Percentiles rank a stretch among this genome's conserved stretches.
phyloP scores from a whole-genome alignment of 495 filamentous ascomycete genomes.

The Melanomma pulvis-pyrius region DNA sequence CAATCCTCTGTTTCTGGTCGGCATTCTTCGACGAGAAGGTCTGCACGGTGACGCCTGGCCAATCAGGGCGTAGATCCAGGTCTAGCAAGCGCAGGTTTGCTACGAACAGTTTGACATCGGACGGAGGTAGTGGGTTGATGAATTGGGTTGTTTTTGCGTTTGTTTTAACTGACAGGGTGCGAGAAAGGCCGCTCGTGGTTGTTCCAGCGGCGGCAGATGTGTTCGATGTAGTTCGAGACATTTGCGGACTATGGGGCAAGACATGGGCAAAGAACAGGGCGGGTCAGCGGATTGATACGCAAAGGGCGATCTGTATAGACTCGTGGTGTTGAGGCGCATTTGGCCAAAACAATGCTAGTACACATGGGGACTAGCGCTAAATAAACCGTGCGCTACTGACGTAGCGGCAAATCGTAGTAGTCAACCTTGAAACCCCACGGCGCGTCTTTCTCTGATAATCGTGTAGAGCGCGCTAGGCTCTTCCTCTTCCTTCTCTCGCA shows the following conservation, averaged over 20 bases:
- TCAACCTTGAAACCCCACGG: neutral
- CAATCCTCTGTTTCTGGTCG: constrained; percentile 74
- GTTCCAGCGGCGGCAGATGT: constrained; percentile 15
- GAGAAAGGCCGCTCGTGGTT: constrained; percentile 17
- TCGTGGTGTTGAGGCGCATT: constrained; percentile 13
- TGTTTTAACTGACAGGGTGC: constrained; percentile 38
- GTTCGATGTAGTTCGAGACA: constrained; percentile 35
- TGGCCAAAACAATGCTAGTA: constrained; percentile 11
- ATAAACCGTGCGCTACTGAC: neutral
- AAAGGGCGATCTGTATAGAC: neutral
- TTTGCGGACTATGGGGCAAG: neutral
- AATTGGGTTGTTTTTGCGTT: constrained; percentile 6
- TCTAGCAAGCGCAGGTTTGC: constrained; percentile 79
- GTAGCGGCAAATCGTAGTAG: neutral
- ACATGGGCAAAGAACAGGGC: constrained; percentile 4
- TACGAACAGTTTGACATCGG: constrained; percentile 68
- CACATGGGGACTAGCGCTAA: neutral
- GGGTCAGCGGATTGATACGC: neutral
- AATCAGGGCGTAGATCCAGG: constrained; percentile 72
- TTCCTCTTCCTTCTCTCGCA: neutral
- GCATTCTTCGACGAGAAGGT: constrained; percentile 68
- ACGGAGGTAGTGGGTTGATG: constrained; percentile 43
- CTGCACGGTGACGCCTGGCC: constrained; percentile 68
- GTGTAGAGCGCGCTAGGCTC: too few species aligned
- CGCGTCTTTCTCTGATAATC: neutral